Evolutionary conservation across 1,139 yeast genomes (phyloP).

Genomic region (Pichia sp.): DNA sequence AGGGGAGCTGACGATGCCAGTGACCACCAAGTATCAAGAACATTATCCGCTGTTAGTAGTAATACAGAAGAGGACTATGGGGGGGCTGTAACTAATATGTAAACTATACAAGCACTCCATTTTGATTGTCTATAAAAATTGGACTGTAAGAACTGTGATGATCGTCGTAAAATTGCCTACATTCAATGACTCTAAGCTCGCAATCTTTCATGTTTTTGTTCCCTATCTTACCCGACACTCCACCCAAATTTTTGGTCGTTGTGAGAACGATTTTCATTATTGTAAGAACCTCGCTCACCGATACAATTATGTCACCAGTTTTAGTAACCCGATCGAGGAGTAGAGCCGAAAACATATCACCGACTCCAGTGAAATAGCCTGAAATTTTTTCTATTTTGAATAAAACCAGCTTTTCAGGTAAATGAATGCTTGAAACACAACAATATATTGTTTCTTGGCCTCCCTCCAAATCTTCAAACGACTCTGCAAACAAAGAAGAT

Average conservation of each 20-base stretch:
- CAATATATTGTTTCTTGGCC: conserved; percentile 40
- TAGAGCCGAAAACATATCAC: conserved; percentile 83
- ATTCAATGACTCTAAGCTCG: conserved; percentile 36
- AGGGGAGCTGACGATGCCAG: background rate
- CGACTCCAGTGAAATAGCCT: conserved; percentile 87
- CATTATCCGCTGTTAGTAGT: background rate
- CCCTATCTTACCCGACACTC: conserved; percentile 34
- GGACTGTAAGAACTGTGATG: conserved; percentile 21
- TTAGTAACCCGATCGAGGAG: conserved; percentile 55
- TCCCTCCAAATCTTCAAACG: conserved; percentile 24
- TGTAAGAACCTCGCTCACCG: conserved; percentile 42
- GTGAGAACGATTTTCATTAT: conserved; percentile 46
- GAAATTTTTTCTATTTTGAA: conserved; percentile 45
- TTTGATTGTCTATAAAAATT: conserved; percentile 5
- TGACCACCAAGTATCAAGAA: background rate
- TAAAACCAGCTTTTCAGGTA: conserved; percentile 16
- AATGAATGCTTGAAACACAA: conserved; percentile 44
- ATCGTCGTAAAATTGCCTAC: conserved; percentile 29
- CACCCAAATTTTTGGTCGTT: conserved; percentile 36
- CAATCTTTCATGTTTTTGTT: conserved; percentile 38
- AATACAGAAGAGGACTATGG: conserved; percentile 23
- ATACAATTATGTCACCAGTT: conserved; percentile 25
- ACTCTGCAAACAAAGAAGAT: conserved; percentile 44
- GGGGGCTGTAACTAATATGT: conserved; percentile 16
- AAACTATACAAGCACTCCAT: background rate